phyloP scores from a whole-genome alignment of 495 filamentous ascomycete genomes.

The Talaromyces ruber region DNA sequence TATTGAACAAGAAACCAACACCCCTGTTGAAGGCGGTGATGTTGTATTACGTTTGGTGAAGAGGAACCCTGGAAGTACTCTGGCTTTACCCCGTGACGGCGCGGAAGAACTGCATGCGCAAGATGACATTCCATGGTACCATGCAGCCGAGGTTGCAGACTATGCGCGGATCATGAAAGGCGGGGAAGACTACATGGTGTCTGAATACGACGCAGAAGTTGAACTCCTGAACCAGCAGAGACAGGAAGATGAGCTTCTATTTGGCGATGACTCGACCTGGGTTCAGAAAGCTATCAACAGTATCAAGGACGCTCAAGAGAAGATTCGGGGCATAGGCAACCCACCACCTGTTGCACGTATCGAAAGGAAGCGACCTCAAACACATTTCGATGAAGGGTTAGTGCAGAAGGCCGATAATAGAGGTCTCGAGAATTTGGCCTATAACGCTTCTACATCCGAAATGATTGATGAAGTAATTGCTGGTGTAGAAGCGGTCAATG shows the following conservation, averaged over 20 bases:
- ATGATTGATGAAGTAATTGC: slow-evolving; percentile 18
- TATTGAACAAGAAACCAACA: slow-evolving; percentile 71
- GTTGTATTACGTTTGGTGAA: slow-evolving; percentile 80
- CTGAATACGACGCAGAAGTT: slow-evolving; percentile 72
- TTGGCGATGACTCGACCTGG: slow-evolving; percentile 91
- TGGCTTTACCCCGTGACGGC: slow-evolving; percentile 80
- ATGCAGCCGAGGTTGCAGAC: slow-evolving; percentile 86
- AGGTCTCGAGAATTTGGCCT: neutral
- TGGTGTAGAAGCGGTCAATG: slow-evolving; percentile 17
- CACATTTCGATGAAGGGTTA: slow-evolving; percentile 33
- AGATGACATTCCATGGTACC: slow-evolving; percentile 87
- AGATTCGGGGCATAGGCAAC: slow-evolving; percentile 61
- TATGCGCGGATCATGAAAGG: slow-evolving; percentile 96
- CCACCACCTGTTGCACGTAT: slow-evolving; percentile 47
- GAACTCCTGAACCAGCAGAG: slow-evolving; percentile 64
- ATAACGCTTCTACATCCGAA: neutral
- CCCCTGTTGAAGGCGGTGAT: slow-evolving; percentile 77
- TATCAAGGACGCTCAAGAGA: slow-evolving; percentile 65
- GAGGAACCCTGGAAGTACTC: slow-evolving; percentile 67
- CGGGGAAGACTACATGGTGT: slow-evolving; percentile 75
- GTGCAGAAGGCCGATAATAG: slow-evolving; percentile 9
- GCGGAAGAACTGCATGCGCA: slow-evolving; percentile 55
- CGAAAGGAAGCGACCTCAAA: slow-evolving; percentile 34
- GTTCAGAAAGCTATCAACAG: slow-evolving; percentile 68
- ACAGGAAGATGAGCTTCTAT: slow-evolving; percentile 83